Percentiles rank a stretch among this genome's conserved stretches.
phyloP scores from a whole-genome alignment of 176 grass and related monocot species.

The Zoysia japonica region DNA sequence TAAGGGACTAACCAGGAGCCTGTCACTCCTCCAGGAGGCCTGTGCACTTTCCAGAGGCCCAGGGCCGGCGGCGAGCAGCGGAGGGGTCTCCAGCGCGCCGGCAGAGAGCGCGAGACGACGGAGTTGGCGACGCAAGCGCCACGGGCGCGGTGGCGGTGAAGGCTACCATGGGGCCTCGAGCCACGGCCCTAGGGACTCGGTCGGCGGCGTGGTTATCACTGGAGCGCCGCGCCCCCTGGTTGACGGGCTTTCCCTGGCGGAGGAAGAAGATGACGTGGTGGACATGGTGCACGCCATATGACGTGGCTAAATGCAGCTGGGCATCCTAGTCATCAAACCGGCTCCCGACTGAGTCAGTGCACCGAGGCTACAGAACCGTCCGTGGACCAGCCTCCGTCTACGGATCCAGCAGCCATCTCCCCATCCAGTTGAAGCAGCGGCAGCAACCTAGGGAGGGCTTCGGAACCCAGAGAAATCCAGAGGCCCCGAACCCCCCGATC shows the following conservation, averaged over 20 bases:
- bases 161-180: constrained; percentile 40
- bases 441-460: neutral
- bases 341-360: neutral
- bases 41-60: constrained; percentile 19
- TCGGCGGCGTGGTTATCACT: constrained; percentile 1
- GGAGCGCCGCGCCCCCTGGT: no score
- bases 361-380: neutral
- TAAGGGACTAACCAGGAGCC: constrained; percentile 29
- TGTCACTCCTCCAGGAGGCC: neutral
- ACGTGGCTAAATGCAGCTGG: neutral
- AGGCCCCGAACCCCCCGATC: neutral
- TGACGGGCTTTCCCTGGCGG: neutral
- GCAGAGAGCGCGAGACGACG: neutral
- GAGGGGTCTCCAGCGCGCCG: constrained; percentile 19
- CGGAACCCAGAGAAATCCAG: neutral
- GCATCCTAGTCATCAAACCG: neutral
- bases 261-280: constrained; percentile 13
- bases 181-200: constrained; percentile 24
- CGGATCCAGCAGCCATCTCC: neutral
- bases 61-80: constrained; percentile 16
- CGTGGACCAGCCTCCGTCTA: constrained; percentile 2
- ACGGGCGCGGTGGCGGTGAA: neutral
- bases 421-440: neutral
- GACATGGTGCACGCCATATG: neutral
- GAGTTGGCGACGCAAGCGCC: constrained; percentile 25